These are phyloP conservation scores for Globisporangium irregulare DNA, from an alignment of 352 stramenopile species.

Conservation along the genomic window DNA sequence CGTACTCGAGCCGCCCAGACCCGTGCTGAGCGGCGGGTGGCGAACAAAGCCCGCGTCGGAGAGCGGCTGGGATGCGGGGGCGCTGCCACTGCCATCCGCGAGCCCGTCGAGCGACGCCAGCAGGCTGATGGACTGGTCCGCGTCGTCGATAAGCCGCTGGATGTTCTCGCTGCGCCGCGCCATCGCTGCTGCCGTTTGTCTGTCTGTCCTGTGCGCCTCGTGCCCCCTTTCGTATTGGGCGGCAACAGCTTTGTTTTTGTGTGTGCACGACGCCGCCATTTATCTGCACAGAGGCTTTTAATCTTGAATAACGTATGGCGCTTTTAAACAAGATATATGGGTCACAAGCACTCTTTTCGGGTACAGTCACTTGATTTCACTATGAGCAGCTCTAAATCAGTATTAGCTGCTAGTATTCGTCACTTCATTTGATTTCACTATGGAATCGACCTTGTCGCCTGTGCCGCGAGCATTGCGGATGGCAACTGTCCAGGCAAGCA, in stretches of 20 bases:
- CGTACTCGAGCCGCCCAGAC: constrained; percentile 15
- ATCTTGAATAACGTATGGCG: neutral
- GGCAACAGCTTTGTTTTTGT: neutral
- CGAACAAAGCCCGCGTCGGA: neutral
- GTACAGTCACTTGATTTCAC: too few species aligned
- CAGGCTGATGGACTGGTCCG: constrained; percentile 65
- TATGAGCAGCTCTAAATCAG: too few species aligned
- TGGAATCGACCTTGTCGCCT: constrained; percentile 3
- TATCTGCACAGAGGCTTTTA: neutral
- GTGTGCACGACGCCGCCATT: neutral
- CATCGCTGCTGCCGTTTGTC: constrained; percentile 6
- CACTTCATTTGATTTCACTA: too few species aligned
- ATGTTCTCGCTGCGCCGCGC: constrained; percentile 45
- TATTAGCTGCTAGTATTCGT: too few species aligned
- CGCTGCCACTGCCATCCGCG: neutral
- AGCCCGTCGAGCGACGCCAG: constrained; percentile 53
- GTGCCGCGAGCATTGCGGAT: constrained; percentile 1
- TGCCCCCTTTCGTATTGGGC: neutral
- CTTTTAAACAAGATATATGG: too few species aligned
- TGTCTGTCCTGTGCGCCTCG: neutral
- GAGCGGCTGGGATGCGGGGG: neutral
- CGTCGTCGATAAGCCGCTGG: constrained; percentile 75
- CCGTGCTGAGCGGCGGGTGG: constrained; percentile 14
- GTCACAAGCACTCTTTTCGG: too few species aligned
- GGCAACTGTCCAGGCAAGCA: constrained; percentile 8